phyloP scores from a whole-genome alignment of 129 eudicot genomes.

The Lonicera japonica region DNA sequence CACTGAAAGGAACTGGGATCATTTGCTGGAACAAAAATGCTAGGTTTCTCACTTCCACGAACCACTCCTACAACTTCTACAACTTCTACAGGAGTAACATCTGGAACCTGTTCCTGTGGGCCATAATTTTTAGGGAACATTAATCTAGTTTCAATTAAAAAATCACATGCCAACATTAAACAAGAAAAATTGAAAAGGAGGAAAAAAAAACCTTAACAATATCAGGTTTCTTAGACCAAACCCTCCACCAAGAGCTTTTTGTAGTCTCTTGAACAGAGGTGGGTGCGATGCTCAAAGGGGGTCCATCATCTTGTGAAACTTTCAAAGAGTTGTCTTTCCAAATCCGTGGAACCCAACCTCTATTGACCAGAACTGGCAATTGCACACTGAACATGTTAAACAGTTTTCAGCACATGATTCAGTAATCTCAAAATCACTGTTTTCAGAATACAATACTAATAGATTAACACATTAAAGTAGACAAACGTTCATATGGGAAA shows the following conservation, averaged over 20 bases:
- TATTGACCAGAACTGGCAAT: constrained; percentile 72
- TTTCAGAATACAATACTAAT: too few relatives aligned
- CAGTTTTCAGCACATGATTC: constrained; percentile 19
- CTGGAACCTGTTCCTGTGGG: constrained; percentile 34
- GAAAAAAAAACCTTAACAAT: constrained; percentile 29
- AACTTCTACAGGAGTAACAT: constrained; percentile 44
- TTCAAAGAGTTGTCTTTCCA: constrained; percentile 68
- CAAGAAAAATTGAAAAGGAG: neutral
- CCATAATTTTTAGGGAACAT: too few relatives aligned
- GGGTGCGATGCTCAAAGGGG: constrained; percentile 24
- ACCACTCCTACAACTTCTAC: constrained; percentile 81
- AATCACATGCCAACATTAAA: neutral
- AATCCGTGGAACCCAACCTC: constrained; percentile 97
- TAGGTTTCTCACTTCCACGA: constrained; percentile 93
- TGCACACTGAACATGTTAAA: constrained; percentile 43
- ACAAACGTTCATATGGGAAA: too few relatives aligned
- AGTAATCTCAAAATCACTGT: too few relatives aligned
- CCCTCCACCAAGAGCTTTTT: constrained; percentile 52
- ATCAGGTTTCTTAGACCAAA: constrained; percentile 55
- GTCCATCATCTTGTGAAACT: constrained; percentile 28
- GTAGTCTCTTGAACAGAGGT: constrained; percentile 32
- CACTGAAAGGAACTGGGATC: constrained; percentile 71
- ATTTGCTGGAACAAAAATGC: constrained; percentile 86
- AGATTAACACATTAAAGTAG: too few relatives aligned
- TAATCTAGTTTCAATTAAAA: neutral